A percentile compares a stretch with the other conserved stretches of the same genome.
phyloP scores from a whole-genome alignment of 768 basidiomycete genomes.

The Leccinum boreale region DNA sequence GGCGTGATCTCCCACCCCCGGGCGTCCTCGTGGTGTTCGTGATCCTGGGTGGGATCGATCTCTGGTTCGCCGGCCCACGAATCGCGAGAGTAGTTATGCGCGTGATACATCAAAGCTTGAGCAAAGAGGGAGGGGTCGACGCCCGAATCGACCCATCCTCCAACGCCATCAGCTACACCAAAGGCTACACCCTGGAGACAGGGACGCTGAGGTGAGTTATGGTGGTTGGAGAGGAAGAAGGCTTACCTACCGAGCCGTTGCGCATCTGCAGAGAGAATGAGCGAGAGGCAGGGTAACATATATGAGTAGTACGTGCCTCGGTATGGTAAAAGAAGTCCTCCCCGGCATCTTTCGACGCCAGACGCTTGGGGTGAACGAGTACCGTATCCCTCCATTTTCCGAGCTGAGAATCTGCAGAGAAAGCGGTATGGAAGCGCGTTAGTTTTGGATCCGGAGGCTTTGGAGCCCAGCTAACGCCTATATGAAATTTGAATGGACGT shows the following conservation, averaged over 20 bases:
- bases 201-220: slow-evolving; percentile 22
- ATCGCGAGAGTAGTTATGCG: slow-evolving; percentile 64
- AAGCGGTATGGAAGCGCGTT: slow-evolving; percentile 41
- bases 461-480: slow-evolving; percentile 75
- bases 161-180: slow-evolving; percentile 90
- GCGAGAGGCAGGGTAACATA: neutral
- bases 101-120: slow-evolving; percentile 87
- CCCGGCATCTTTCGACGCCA: slow-evolving; percentile 42
- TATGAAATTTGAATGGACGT: slow-evolving; percentile 66
- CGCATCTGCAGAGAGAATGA: slow-evolving; percentile 54
- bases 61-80: slow-evolving; percentile 86
- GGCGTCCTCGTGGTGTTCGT: slow-evolving; percentile 56
- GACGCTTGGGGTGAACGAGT: slow-evolving; percentile 44
- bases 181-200: slow-evolving; percentile 64
- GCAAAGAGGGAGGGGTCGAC: slow-evolving; percentile 89
- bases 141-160: slow-evolving; percentile 83
- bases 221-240: slow-evolving; percentile 1
- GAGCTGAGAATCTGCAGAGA: slow-evolving; percentile 54
- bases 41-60: slow-evolving; percentile 71
- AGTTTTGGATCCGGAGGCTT: slow-evolving; percentile 52
- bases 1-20: slow-evolving; percentile 72
- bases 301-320: slow-evolving; percentile 44
- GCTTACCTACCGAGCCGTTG: slow-evolving; percentile 65
- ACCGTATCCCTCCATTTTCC: slow-evolving; percentile 69
- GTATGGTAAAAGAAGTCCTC: slow-evolving; percentile 68